Conservation (phyloP, 371 early-diverging fungal species). For the Mortierella sp. region DNA sequence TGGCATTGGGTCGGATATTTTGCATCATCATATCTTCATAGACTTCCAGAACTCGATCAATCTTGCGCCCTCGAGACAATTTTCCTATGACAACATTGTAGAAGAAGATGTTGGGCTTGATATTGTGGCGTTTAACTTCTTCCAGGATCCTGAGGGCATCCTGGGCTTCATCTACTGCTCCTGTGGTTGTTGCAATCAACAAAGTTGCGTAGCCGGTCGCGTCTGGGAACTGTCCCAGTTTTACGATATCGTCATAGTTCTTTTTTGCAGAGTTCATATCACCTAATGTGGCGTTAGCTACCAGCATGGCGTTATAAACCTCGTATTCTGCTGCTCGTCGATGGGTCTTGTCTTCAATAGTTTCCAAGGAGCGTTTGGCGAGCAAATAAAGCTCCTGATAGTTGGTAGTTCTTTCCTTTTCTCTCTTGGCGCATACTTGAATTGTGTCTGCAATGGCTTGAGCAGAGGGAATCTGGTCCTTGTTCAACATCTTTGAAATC, state of each 20-base stretch:
- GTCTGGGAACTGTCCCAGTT: conserved; percentile 42
- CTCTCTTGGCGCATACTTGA: conserved; percentile 51
- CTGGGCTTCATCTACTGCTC: conserved; percentile 66
- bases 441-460: conserved; percentile 53
- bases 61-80: conserved; percentile 68
- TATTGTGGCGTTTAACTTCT: conserved; percentile 65
- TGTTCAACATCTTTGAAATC: conserved; percentile 37
- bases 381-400: conserved; percentile 40
- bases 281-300: conserved; percentile 63
- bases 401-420: conserved; percentile 43
- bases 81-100: conserved; percentile 75
- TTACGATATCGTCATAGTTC: conserved; percentile 64
- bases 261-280: conserved; percentile 60
- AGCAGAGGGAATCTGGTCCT: conserved; percentile 40
- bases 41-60: conserved; percentile 62
- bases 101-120: conserved; percentile 69
- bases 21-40: conserved; percentile 69
- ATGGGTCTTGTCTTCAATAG: conserved; percentile 25
- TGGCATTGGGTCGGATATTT: conserved; percentile 64
- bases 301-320: conserved; percentile 65
- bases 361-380: conserved; percentile 32
- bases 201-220: conserved; percentile 41
- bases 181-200: conserved; percentile 59
- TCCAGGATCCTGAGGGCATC: conserved; percentile 69
- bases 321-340: conserved; percentile 49